Evolutionary conservation across 371 early-diverging fungal species (phyloP), one percentile per base, ranked within the genome.

Genomic region (Lichtheimia corymbifera): DNA sequence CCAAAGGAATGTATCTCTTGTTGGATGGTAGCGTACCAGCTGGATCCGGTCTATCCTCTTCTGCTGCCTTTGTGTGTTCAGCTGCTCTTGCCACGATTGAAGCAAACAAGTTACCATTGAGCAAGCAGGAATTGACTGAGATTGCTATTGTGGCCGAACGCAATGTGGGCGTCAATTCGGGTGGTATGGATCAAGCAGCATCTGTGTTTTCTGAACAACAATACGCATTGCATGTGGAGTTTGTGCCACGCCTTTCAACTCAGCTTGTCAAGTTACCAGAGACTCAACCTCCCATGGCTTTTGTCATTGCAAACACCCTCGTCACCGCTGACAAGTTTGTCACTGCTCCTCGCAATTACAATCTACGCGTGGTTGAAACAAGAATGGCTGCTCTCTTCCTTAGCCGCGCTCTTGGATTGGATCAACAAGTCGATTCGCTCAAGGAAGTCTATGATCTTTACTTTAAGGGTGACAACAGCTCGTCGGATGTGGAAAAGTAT

Each of bases 331-430:
- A 97, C 67, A 97, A 97, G 76, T 87, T 88, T 55, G 89, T 88
- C 13, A 92, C 95, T 14, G 96, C 92, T 9, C 94, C 95, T 14
- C 84, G 82, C 13, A 84, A 92, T 73, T 97, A 97, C 71, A 97
- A 97, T 71, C 80, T 96, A 18, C 90, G 97, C 44, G 97, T 97
- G 0, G 93, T 95, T n/a, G 97, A 97, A 73, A 93, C 93, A 14
- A 88, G 91, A 45, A 78, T 94, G 28, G 93, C 88, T 17, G 89
- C 92, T n/a, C 74, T 85, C 22, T 77, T 90, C 55, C 74, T 93
- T 50, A 85, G 90, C 57, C 67, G 74, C 44, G 65, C 72, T 4
- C 76, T 92, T 22, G 78, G 77, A 0, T 70, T 85, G 28, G 56
- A 65, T 24, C 12, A 41, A 9, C 24, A 63, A 44, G 67, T 63